These are phyloP conservation scores for Dioscorea zingiberensis DNA, from an alignment of 106 monocot species.

Conservation along the genomic window DNA sequence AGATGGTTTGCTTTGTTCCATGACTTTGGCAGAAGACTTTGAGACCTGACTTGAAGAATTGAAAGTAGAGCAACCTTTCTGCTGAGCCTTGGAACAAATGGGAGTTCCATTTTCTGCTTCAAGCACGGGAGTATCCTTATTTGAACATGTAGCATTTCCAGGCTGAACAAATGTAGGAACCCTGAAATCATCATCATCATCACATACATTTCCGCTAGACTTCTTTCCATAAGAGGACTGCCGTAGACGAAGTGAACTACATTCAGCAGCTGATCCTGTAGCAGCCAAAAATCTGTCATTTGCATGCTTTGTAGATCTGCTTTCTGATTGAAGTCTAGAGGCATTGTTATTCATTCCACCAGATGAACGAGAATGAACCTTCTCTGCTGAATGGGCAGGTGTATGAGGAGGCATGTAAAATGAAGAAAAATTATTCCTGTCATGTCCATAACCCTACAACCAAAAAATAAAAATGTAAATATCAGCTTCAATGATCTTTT, in stretches of 20 bases:
- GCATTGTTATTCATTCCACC: conserved; percentile 2
- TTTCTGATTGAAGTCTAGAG: conserved; percentile 2
- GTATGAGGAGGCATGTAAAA: conserved; percentile 5
- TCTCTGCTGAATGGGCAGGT: conserved; percentile 4
- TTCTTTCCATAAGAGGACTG: background rate
- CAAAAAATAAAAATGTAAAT: background rate
- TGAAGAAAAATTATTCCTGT: conserved; percentile 6
- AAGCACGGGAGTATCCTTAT: conserved; percentile 13
- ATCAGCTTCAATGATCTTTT: no score
- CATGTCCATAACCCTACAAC: conserved; percentile 10
- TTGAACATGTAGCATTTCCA: conserved; percentile 6
- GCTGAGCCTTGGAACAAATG: conserved; percentile 3
- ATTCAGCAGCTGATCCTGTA: conserved; percentile 14
- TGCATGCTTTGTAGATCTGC: conserved; percentile 4
- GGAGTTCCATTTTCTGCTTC: conserved; percentile 4
- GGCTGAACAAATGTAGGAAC: conserved; percentile 53
- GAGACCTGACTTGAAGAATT: conserved; percentile 14
- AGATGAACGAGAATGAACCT: conserved; percentile 4
- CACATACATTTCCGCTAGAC: conserved; percentile 13
- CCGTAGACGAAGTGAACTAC: conserved; percentile 6
- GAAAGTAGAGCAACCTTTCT: conserved; percentile 9
- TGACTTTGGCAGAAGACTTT: conserved; percentile 11
- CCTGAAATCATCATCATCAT: conserved; percentile 61
- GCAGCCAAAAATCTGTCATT: background rate
- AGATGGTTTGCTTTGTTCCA: conserved; percentile 4